Evolutionary conservation across 495 filamentous ascomycete species (phyloP), one percentile per base, ranked within the genome.

Genomic region (Aspergillus baeticus): DNA sequence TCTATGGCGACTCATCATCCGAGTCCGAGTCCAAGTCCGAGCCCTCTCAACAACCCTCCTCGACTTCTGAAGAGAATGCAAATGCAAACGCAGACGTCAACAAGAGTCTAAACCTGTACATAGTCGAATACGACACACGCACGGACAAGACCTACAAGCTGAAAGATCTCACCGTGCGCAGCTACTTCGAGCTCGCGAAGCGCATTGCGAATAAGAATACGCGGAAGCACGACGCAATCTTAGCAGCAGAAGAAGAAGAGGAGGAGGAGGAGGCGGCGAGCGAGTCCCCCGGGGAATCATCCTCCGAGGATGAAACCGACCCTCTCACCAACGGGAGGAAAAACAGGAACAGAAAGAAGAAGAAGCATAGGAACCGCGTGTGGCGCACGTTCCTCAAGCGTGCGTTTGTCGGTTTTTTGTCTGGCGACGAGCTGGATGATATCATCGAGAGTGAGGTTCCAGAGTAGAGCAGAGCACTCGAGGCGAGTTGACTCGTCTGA

Each of bases 41-140:
- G 26, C 26, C 26, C 3, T 3, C 8, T 29, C 26, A 3, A n/a
- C n/a, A n/a, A n/a, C n/a, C n/a, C n/a, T n/a, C n/a, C n/a, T n/a
- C n/a, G n/a, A n/a, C n/a, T n/a, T n/a, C n/a, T n/a, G 36, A 38
- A 18, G 38, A 47, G 15, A 18, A 36, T 15, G 23, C 37, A 2
- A 34, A 45, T 11, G n/a, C 23, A 20, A 34, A 20, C 4, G 38
- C 18, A n/a, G n/a, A n/a, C n/a, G n/a, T n/a, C n/a, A n/a, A n/a
- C n/a, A n/a, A n/a, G n/a, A 49, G 59, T 42, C 17, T n/a, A 58
- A 83, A 44, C 8, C 3, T 78, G 23, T 99, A 80, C 66, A 80
- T 96, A 63, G 75, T 97, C 39, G 93, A 96, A 71, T 98, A 99
- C 66, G 81, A 85, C 63, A 96, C 91, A 0, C 84, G 77, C 43